Percentiles rank a stretch among this genome's conserved stretches.
Evolutionary conservation across 2,329 filamentous ascomycete species (phyloP).

Genomic region (Cytospora mali): DNA sequence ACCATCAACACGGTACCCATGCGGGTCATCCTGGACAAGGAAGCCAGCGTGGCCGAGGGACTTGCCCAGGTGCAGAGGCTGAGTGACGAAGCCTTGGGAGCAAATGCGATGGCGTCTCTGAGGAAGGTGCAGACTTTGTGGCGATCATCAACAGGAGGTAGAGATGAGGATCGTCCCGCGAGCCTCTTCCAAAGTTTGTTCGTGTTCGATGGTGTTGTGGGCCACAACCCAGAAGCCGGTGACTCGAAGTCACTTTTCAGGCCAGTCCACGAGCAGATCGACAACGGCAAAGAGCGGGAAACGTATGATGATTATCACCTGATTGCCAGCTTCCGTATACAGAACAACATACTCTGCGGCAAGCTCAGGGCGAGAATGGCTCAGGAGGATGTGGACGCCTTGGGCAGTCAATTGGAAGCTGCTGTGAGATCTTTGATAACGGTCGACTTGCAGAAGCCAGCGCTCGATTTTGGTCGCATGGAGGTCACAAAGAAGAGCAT

Average conservation of each 20-base stretch:
- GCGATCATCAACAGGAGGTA: slow-evolving; percentile 27
- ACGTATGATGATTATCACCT: slow-evolving; percentile 34
- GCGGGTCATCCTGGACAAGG: slow-evolving; percentile 22
- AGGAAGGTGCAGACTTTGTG: slow-evolving; percentile 31
- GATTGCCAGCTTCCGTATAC: slow-evolving; percentile 33
- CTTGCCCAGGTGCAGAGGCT: slow-evolving; percentile 26
- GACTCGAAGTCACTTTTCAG: neutral
- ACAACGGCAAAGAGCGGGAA: slow-evolving; percentile 6
- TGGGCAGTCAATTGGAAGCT: slow-evolving; percentile 26
- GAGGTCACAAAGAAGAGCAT: neutral
- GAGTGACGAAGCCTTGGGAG: slow-evolving; percentile 29
- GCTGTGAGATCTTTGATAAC: slow-evolving; percentile 4
- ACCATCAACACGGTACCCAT: slow-evolving; percentile 33
- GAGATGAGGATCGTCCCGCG: slow-evolving; percentile 8
- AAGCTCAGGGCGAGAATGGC: slow-evolving; percentile 30
- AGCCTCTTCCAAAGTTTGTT: slow-evolving; percentile 34
- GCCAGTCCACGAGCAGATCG: neutral
- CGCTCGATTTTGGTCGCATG: slow-evolving; percentile 7
- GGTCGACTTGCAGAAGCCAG: slow-evolving; percentile 11
- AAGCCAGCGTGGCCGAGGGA: slow-evolving; percentile 22
- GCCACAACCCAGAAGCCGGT: neutral
- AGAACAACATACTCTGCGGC: slow-evolving; percentile 28
- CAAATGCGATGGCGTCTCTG: slow-evolving; percentile 31
- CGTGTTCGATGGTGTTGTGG: slow-evolving; percentile 33
- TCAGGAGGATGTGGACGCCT: neutral